Evolutionary conservation across 306 rosid species (phyloP).

Genomic region (Alnus glutinosa): DNA sequence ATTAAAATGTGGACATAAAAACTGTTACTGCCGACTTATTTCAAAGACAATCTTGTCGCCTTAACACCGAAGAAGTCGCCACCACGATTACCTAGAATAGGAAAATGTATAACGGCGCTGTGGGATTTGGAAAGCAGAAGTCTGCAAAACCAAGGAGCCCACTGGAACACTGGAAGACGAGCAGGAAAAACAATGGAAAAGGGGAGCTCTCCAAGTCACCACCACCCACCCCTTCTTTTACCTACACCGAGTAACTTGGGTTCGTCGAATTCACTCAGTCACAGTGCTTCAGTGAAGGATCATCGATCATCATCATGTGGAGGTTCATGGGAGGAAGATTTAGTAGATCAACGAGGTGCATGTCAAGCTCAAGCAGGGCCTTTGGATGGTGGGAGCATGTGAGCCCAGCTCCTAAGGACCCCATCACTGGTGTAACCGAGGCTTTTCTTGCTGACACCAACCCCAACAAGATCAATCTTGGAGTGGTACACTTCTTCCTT

Average conservation of each 20-base stretch:
- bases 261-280: not conserved
- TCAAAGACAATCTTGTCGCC: too few species aligned
- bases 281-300: not conserved
- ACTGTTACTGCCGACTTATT: too few species aligned
- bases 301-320: conserved; percentile 1
- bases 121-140: not conserved
- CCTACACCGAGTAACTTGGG: not conserved
- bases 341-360: conserved; percentile 9
- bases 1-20: too few species aligned
- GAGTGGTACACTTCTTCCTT: conserved; percentile 32
- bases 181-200: conserved; percentile 5
- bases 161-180: conserved; percentile 4
- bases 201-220: not conserved
- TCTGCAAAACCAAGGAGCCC: conserved; percentile 17
- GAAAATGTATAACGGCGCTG: not conserved
- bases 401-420: conserved; percentile 38
- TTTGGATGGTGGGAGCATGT: conserved; percentile 38
- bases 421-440: conserved; percentile 35
- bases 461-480: conserved; percentile 45
- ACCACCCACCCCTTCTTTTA: conserved; percentile 4
- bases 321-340: conserved; percentile 1
- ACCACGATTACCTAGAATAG: not conserved
- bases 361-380: conserved; percentile 23
- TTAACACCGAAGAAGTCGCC: not conserved
- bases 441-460: conserved; percentile 39